Conservation (phyloP, 371 early-diverging fungal species). For the Coemansia sp. region DNA sequence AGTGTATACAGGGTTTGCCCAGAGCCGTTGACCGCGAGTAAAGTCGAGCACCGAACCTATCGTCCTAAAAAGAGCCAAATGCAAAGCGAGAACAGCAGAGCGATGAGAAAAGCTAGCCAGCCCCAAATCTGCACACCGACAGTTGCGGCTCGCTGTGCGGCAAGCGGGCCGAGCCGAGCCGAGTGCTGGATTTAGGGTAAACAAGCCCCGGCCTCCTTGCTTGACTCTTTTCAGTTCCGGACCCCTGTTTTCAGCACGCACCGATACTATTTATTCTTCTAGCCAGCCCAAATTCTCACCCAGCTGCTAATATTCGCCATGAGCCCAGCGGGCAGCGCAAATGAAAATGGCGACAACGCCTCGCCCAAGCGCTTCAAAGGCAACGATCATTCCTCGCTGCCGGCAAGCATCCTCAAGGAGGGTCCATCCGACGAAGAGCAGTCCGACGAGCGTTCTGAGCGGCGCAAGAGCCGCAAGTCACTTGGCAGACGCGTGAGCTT, state of each 20-base stretch:
- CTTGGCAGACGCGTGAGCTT: conserved; percentile 46
- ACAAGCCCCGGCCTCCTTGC: not conserved
- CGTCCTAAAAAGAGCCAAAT: not conserved
- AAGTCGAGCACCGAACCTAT: not conserved
- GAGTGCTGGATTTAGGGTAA: not conserved
- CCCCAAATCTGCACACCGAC: no score
- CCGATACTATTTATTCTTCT: not conserved
- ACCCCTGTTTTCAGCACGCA: not conserved
- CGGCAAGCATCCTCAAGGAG: conserved; percentile 30
- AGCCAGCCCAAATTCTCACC: not conserved
- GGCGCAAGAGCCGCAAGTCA: conserved; percentile 42
- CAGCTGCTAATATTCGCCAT: not conserved
- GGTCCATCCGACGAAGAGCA: conserved; percentile 11
- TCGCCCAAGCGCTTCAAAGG: conserved; percentile 39
- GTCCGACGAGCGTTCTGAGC: conserved; percentile 3
- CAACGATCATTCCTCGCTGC: conserved; percentile 18
- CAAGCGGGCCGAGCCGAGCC: not conserved
- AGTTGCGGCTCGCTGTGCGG: not conserved
- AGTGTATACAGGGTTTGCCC: not conserved
- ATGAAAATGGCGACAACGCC: conserved; percentile 1
- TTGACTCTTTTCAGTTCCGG: not conserved
- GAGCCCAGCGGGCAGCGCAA: conserved; percentile 7
- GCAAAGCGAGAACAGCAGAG: not conserved
- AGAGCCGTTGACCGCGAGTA: not conserved
- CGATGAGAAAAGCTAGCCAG: no score